Evolutionary conservation across 2,329 filamentous ascomycete species (phyloP).

Genomic region (Phoma sp.): DNA sequence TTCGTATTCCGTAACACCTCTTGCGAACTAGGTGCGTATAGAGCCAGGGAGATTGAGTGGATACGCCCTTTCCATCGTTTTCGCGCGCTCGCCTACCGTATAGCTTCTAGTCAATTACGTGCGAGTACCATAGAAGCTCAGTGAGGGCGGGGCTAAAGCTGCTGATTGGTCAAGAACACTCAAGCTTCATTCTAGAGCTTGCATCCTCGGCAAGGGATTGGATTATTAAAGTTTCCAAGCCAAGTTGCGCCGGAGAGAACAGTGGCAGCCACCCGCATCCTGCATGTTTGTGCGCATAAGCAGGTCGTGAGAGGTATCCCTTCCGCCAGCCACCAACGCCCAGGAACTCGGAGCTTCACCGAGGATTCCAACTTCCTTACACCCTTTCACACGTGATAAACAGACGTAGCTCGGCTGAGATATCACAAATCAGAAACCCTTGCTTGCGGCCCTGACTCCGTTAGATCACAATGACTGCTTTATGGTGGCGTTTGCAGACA

Average conservation of each 20-base stretch:
- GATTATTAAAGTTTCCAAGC: conserved; percentile 8
- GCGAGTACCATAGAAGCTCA: not conserved
- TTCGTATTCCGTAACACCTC: not conserved
- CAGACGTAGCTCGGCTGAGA: not conserved
- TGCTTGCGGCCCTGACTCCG: not conserved
- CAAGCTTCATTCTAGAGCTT: conserved; percentile 9
- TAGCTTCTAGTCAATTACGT: not conserved
- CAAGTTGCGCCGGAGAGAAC: conserved; percentile 1
- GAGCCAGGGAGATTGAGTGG: conserved; percentile 3
- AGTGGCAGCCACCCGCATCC: conserved; percentile 3
- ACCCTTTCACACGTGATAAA: conserved; percentile 1
- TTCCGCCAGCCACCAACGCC: conserved; percentile 9
- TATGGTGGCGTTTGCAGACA: not conserved
- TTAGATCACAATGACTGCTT: not conserved
- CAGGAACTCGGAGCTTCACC: conserved; percentile 1
- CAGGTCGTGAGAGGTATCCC: conserved; percentile 7
- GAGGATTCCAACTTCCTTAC: not conserved
- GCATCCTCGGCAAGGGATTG: no score
- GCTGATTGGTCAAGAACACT: not conserved
- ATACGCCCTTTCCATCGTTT: not conserved
- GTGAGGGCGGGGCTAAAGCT: not conserved
- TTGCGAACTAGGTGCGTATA: not conserved
- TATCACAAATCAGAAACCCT: not conserved
- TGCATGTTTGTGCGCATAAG: not conserved
- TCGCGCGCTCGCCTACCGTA: no score